Evolutionary conservation across 345 rosid species (phyloP), one percentile per base, ranked within the genome.

Genomic region (Eucalyptus erythrocorys): DNA sequence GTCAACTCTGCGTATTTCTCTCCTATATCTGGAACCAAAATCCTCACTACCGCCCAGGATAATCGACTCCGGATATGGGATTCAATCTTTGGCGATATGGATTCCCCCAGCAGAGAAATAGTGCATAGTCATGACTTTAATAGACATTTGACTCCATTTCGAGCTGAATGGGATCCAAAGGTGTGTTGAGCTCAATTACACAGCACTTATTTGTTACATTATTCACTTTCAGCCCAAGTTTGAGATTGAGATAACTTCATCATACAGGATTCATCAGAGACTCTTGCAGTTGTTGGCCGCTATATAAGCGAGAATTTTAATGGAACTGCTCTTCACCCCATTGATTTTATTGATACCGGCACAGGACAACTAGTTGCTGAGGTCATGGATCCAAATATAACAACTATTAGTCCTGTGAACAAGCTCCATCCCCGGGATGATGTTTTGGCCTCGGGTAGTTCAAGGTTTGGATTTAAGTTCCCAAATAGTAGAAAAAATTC

Each of bases 131-230:
- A 98, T 92, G 99, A 98, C 92, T 98, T 97, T 87, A 98, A 95
- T 93, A 93, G 98, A 84, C 97, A 98, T 90, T 94, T 96, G 88
- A 98, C 99, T 37, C 98, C 99, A 47, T 98, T 97, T 87, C 95
- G 96, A 89, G 99, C 97, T 92, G 99, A 97, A 91, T 98, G 99
- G 99, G 99, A 98, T 93, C 99, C 99, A 27, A 97, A 95, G 99
- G 99, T 97, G 48, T 40, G 30, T 43, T 55, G 11, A 53, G 48
- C 84, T 88, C 34, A 53, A 30, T 45, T 17, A 21, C 13, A 21
- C 45, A 24, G 55, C 61, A 30, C 48, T 51, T 51, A 37, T 55
- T 84, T 45, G n/a, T 13, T 26, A 81, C 51, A 49, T 49, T 26
- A 51, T 5, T 85, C 61, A 13, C 48, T 82, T 16, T 30, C 9